Base-by-base conservation (phyloP, 805 yeast species). In the Hanseniaspora occidentalis region DNA sequence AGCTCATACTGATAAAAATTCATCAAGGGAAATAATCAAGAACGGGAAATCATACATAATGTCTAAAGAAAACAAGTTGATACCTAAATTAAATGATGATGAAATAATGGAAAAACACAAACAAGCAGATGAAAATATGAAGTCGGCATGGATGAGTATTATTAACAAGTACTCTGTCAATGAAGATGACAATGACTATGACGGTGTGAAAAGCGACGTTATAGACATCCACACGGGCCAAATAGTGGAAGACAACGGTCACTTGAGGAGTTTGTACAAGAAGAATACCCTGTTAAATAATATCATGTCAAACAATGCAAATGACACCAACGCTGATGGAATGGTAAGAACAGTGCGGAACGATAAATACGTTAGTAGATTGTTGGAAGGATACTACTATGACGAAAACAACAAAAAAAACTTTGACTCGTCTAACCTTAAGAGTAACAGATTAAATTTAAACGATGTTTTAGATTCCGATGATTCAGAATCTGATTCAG, bases 171-270 rank as follows among this genome's bases (percentile, higher is more conserved):
- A 77, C 50, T 40, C 38, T n/a, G 14, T 22, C 2, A 4, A 37
- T 11, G 67, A 73, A 37, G 67, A 67, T 38, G 69, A 70, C 25
- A 61, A 63, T 4, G 63, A 64, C 14, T 67, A 67, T 38, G 69
- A 70, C 26, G 62, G 62, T 4, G 62, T 64, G 14, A 77, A 75
- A 40, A 79, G 82, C 29, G 86, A 78, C 52, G 65, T 76, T 19
- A 59, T 78, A n/a, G 86, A 83, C 52, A 50, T 83, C 18, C 51
- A 54, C 8, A 75, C 85, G 0, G 88, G 89, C 1, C 65, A 70
- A 42, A 70, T 83, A 1, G 55, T 77, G 1, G 70, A 64, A 24
- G 86, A 83, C 49, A 69, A 73, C 39, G 94, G 94, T 2, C 94
- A 83, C 56, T 49, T 83, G 18, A n/a, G 33, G 16, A 29, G 18